Conservation (phyloP, 2,329 filamentous ascomycete genomes). For the Chaetomium strumarium region DNA sequence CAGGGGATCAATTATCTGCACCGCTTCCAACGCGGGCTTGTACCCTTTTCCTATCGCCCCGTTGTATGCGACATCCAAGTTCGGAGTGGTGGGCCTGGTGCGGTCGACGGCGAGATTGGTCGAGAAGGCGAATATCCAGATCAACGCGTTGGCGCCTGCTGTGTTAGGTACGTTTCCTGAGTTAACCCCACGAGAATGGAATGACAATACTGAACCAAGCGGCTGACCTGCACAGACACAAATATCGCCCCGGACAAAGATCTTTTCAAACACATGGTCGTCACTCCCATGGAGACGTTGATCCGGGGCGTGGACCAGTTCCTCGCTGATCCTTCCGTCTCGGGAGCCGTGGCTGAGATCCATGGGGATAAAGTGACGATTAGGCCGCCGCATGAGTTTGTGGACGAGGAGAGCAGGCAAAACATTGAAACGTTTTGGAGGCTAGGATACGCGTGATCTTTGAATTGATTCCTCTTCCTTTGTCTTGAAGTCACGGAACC, state of each 20-base stretch:
- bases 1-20: constrained; percentile 46
- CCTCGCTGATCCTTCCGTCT: constrained; percentile 34
- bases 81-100: constrained; percentile 44
- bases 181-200: not conserved
- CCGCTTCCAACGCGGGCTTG: constrained; percentile 47
- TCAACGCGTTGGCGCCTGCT: constrained; percentile 46
- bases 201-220: not conserved
- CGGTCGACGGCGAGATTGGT: constrained; percentile 40
- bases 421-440: constrained; percentile 45
- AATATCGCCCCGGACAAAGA: constrained; percentile 40
- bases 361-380: constrained; percentile 45
- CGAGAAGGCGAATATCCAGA: constrained; percentile 38
- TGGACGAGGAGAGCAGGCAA: constrained; percentile 42
- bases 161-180: constrained; percentile 40
- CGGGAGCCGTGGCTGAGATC: constrained; percentile 44
- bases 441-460: constrained; percentile 40
- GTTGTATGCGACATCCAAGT: constrained; percentile 44
- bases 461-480: not conserved
- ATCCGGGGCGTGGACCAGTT: constrained; percentile 39
- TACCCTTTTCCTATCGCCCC: constrained; percentile 47
- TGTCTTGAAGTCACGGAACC: not conserved
- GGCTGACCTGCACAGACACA: constrained; percentile 32
- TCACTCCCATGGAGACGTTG: constrained; percentile 47
- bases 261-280: constrained; percentile 42
- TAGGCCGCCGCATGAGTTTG: constrained; percentile 37